A percentile compares a stretch with the other conserved stretches of the same genome.
These are phyloP conservation scores for Pistacia integerrima DNA, from an alignment of 345 rosid species.

Conservation along the genomic window DNA sequence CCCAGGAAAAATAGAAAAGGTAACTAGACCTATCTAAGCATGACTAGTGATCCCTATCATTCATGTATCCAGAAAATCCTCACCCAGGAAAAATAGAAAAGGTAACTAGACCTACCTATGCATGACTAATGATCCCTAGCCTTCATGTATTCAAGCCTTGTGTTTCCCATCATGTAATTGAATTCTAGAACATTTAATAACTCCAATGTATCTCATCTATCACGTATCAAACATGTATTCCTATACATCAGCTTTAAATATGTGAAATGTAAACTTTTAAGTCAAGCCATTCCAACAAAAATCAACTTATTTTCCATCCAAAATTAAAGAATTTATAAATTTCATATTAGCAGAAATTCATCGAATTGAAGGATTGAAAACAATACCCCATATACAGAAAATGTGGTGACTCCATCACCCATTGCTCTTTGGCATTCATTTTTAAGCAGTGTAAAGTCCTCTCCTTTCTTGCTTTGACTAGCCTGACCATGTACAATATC, in stretches of 20 bases:
- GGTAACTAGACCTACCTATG: not conserved
- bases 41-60: not conserved
- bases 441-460: constrained; percentile 76
- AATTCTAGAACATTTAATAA: not conserved
- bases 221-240: not conserved
- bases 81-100: not conserved
- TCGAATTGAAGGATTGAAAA: not conserved
- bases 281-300: not conserved
- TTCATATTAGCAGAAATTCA: not conserved
- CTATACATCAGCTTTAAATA: not conserved
- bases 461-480: constrained; percentile 96
- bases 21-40: not conserved
- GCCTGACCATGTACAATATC: constrained; percentile 82
- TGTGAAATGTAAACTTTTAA: not conserved
- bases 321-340: not conserved
- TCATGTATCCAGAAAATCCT: not conserved
- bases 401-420: constrained; percentile 84
- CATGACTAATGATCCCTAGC: constrained; percentile 1
- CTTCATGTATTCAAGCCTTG: not conserved
- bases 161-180: not conserved
- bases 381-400: constrained; percentile 81
- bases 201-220: constrained; percentile 8
- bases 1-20: not conserved
- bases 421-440: constrained; percentile 75
- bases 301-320: not conserved